These are phyloP conservation scores for Coffea eugenioides DNA, from an alignment of 257 asterid genomes.

Conservation along the genomic window DNA sequence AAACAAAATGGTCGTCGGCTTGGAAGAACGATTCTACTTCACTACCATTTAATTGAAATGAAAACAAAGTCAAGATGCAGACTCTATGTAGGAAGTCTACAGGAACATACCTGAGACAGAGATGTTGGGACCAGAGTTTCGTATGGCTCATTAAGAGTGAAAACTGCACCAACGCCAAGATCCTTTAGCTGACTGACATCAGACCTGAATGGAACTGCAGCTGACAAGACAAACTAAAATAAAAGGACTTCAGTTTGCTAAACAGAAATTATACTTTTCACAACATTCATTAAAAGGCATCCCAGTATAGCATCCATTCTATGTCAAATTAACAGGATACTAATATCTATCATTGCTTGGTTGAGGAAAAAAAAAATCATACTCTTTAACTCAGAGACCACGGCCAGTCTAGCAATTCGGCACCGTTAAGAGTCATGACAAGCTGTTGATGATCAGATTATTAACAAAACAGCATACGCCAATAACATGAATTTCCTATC, in stretches of 20 bases:
- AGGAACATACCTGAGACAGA: no score
- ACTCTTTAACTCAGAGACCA: no score
- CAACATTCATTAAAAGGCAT: background rate
- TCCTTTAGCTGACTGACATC: conserved; percentile 46
- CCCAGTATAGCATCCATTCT: background rate
- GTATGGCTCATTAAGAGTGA: conserved; percentile 59
- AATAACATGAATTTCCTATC: background rate
- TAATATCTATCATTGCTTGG: background rate
- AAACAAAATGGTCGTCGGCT: background rate
- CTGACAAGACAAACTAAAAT: conserved; percentile 52
- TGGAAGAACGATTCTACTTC: background rate
- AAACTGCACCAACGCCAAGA: conserved; percentile 54
- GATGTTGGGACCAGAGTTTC: no score
- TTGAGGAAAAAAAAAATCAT: background rate
- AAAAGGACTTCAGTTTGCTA: conserved; percentile 11
- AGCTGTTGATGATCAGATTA: no score
- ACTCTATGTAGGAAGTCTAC: no score
- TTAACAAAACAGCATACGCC: background rate
- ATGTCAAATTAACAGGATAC: background rate
- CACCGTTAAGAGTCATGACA: no score
- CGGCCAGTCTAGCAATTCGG: no score
- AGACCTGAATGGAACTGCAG: conserved; percentile 64
- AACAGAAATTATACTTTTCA: background rate
- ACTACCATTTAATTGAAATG: background rate
- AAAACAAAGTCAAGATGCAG: no score